Evolutionary conservation across 306 rosid species (phyloP).

Genomic region (Lathyrus sativus): DNA sequence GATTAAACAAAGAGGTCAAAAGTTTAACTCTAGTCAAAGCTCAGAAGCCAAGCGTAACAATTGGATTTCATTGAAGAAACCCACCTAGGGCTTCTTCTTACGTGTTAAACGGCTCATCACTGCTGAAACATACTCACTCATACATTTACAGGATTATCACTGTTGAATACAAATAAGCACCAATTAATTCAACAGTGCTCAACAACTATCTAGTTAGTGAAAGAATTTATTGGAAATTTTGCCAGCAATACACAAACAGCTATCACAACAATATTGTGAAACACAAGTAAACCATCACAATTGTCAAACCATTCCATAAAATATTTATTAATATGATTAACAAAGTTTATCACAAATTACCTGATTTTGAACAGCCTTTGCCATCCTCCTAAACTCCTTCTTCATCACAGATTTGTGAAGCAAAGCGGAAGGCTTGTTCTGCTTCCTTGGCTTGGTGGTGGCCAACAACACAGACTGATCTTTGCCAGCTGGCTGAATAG

Average conservation of each 20-base stretch:
- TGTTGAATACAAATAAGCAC: neutral
- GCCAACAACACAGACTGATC: constrained; percentile 77
- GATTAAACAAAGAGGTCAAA: neutral
- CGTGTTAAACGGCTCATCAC: constrained; percentile 56
- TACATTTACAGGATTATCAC: no score
- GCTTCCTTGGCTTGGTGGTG: constrained; percentile 88
- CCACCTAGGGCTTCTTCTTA: constrained; percentile 41
- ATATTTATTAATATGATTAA: neutral
- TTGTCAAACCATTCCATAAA: neutral
- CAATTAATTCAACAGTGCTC: neutral
- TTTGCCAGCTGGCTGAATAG: constrained; percentile 70
- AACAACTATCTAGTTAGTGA: no score
- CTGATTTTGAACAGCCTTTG: constrained; percentile 78
- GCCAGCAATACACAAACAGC: neutral
- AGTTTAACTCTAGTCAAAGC: constrained; percentile 28
- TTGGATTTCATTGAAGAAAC: constrained; percentile 44
- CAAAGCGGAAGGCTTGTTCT: constrained; percentile 76
- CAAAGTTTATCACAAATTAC: constrained; percentile 34
- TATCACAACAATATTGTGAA: neutral
- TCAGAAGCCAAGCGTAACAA: constrained; percentile 72
- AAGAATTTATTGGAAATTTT: neutral
- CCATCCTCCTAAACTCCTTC: constrained; percentile 82
- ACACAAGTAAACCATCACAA: neutral
- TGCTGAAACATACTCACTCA: neutral
- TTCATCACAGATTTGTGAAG: constrained; percentile 85